phyloP scores from a whole-genome alignment of 768 basidiomycete genomes.

The Lentinula edodes region DNA sequence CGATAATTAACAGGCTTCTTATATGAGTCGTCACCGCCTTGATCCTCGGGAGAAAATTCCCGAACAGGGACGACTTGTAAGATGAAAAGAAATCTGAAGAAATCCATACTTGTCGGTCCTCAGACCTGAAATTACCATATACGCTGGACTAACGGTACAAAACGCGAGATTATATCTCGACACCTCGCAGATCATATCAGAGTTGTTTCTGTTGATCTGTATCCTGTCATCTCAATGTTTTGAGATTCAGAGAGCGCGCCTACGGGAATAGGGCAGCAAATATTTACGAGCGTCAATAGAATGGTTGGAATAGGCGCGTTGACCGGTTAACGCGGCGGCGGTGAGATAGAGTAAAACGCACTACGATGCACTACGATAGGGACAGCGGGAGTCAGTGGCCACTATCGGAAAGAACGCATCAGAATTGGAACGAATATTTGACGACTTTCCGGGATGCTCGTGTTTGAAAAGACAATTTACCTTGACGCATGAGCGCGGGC shows the following conservation, averaged over 20 bases:
- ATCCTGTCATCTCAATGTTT: neutral
- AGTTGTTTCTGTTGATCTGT: neutral
- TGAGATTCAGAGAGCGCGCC: neutral
- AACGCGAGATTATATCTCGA: neutral
- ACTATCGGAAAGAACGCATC: slow-evolving; percentile 5
- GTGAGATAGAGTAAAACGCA: neutral
- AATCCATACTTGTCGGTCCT: neutral
- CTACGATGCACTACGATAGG: neutral
- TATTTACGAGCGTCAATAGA: neutral
- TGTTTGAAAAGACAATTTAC: neutral
- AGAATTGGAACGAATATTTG: neutral
- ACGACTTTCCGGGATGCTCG: neutral
- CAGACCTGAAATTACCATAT: neutral
- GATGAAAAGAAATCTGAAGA: neutral
- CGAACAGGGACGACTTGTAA: neutral
- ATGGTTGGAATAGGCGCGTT: neutral
- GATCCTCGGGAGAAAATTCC: neutral
- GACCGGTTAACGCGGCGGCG: neutral
- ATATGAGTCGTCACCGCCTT: slow-evolving; percentile 3
- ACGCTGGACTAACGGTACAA: neutral
- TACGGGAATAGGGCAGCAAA: no score
- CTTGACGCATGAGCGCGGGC: neutral
- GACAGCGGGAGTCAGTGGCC: slow-evolving; percentile 1
- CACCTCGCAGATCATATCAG: neutral
- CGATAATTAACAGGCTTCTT: neutral